Evolutionary conservation across 2,329 filamentous ascomycete genomes (phyloP).

Genomic region (Fusarium sp.): DNA sequence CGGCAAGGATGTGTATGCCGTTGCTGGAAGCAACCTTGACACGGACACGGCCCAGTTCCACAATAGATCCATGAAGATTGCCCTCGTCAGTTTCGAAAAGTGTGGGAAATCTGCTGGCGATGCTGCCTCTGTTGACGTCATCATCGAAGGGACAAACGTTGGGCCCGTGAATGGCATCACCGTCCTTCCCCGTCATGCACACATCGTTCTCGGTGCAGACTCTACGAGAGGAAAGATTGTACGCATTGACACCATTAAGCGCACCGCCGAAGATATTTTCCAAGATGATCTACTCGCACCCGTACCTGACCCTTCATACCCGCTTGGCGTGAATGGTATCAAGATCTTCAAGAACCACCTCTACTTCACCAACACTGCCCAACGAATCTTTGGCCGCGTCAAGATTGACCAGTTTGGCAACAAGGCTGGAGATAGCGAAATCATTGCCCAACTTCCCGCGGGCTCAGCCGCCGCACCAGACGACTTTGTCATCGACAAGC

Average conservation of each 20-base stretch:
- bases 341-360: not conserved
- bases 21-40: not conserved
- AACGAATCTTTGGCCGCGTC: not conserved
- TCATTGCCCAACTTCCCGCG: not conserved
- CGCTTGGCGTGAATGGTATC: slow-evolving; percentile 1
- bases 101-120: not conserved
- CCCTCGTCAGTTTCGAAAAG: not conserved
- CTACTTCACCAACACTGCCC: slow-evolving; percentile 6
- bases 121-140: not conserved
- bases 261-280: not conserved
- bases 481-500: not conserved
- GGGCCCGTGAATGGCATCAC: slow-evolving; percentile 4
- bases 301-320: not conserved
- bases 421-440: not conserved
- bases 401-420: slow-evolving; percentile 1
- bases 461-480: not conserved
- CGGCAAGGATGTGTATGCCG: not conserved
- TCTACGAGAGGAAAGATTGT: slow-evolving; percentile 6
- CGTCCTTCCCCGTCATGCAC: not conserved
- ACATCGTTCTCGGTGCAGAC: slow-evolving; percentile 13
- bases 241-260: not conserved
- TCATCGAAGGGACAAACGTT: not conserved
- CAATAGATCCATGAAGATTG: slow-evolving; percentile 2
- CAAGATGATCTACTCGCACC: not conserved
- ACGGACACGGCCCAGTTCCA: not conserved